Base-by-base conservation (phyloP, 495 filamentous ascomycete genomes). In the Lindgomyces ingoldianus region DNA sequence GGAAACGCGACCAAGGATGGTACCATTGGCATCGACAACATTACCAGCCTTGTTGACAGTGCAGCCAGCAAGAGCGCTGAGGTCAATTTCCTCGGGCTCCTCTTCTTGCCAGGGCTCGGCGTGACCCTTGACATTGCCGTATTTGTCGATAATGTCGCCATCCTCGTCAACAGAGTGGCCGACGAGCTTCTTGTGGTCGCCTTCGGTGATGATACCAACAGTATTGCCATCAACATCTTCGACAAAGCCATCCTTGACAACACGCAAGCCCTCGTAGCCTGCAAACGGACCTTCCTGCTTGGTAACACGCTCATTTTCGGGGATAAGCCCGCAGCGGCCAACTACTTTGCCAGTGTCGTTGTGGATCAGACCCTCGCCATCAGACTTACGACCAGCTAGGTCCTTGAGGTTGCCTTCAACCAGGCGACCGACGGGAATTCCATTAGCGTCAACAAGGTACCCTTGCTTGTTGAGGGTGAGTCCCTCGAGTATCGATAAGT, bases 1-100 rank as follows among this genome's bases (percentile, higher is more conserved):
- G 44, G 86, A 79, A 9, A 96, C 83, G 19, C 88, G 86, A 22
- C 91, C 91, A 64, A 84, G 86, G 68, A 94, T 88, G 19, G 79
- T 79, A n/a, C 91, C 91, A 26, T 80, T 79, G 24, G 75, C 74
- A 70, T 96, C 91, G 58, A 96, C 91, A 18, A 93, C 84, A 46
- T 93, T 93, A 48, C 91, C 91, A 8, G 80, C 81, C 75, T 94
- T 94, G 78, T 96, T 96, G 71, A 94, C 88, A 3, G 86, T 83
- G 81, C 91, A 91, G 55, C 91, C 91, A 3, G 89, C 90, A 4
- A 95, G 80, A 14, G 81, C 74, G 2, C 88, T 91, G 47, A 84
- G 79, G 67, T 95, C 90, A 2, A 79, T 81, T 1, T 74, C 73
- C 65, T 83, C 85, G 62, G 75, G 79, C 64, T 82, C 86, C 29